Evolutionary conservation across 2,329 filamentous ascomycete species (phyloP).

Genomic region (Colletotrichum paranaense): DNA sequence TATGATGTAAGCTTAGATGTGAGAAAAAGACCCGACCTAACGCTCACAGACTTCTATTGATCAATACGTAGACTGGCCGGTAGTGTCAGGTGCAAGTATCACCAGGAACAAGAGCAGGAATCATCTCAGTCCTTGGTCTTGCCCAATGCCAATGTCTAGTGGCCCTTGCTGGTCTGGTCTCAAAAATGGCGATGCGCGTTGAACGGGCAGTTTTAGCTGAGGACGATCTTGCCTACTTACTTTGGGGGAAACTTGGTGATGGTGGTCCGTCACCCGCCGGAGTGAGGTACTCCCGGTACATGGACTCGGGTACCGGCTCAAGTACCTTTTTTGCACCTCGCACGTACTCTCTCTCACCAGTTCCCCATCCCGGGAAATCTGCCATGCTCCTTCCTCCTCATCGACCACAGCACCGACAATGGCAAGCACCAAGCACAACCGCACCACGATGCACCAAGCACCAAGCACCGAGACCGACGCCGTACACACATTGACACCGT

Average conservation of each 20-base stretch:
- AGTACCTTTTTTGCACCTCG: slow-evolving; percentile 2
- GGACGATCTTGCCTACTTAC: slow-evolving; percentile 2
- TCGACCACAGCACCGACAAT: background rate
- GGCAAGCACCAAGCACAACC: background rate
- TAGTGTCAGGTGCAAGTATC: background rate
- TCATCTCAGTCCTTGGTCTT: background rate
- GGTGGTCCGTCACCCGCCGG: slow-evolving; percentile 21
- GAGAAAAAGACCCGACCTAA: background rate
- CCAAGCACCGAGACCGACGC: background rate
- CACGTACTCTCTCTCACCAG: slow-evolving; percentile 20
- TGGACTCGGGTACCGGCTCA: slow-evolving; percentile 2
- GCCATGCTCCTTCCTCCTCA: background rate
- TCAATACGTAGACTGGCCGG: background rate
- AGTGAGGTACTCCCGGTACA: slow-evolving; percentile 20
- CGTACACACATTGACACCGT: background rate
- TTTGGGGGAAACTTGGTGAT: background rate
- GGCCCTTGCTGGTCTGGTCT: slow-evolving; percentile 17
- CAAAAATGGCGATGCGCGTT: slow-evolving; percentile 16
- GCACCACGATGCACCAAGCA: background rate
- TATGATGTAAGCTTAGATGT: background rate
- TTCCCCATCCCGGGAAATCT: background rate
- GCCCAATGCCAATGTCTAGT: background rate
- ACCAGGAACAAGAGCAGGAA: background rate
- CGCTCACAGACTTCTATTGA: slow-evolving; percentile 12
- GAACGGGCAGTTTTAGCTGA: slow-evolving; percentile 16